Conservation (phyloP, 306 rosid genomes). For the Betula pendula region DNA sequence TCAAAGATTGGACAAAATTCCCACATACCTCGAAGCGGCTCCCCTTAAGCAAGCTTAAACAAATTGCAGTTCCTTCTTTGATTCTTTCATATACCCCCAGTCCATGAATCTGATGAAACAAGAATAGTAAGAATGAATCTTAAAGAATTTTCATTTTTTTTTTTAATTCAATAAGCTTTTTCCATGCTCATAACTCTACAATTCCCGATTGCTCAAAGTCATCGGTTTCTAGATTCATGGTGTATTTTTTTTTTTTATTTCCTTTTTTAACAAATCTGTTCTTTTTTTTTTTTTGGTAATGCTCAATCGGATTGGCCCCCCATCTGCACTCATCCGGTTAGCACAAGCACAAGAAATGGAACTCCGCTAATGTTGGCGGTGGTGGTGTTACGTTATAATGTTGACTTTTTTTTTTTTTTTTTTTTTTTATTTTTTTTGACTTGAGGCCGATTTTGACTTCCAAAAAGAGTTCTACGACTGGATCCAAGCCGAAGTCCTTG, state of each 20-base stretch:
- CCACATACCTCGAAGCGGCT: too few species aligned
- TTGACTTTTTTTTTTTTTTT: too few species aligned
- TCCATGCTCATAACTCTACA: slow-evolving; percentile 74
- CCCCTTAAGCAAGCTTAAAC: neutral
- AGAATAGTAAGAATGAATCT: slow-evolving; percentile 19
- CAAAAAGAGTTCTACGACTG: too few species aligned
- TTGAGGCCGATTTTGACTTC: too few species aligned
- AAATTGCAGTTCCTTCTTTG: neutral
- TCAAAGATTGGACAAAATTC: too few species aligned
- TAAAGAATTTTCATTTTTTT: slow-evolving; percentile 65
- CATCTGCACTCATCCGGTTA: slow-evolving; percentile 41
- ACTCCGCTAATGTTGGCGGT: slow-evolving; percentile 73
- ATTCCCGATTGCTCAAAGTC: slow-evolving; percentile 65
- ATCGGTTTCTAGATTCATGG: slow-evolving; percentile 61
- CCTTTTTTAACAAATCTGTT: slow-evolving; percentile 41
- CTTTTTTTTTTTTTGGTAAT: slow-evolving; percentile 35
- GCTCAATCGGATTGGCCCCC: slow-evolving; percentile 48
- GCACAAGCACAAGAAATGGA: slow-evolving; percentile 67
- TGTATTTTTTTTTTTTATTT: slow-evolving; percentile 37
- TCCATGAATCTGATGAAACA: neutral
- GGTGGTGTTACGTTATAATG: neutral
- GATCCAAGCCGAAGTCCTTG: too few species aligned
- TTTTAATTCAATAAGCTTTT: slow-evolving; percentile 58
- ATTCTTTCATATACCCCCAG: too few species aligned
- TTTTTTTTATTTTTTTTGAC: too few species aligned